Percentiles rank a stretch among this genome's conserved stretches.
These are phyloP conservation scores for Tagetes patula DNA, from an alignment of 129 eudicot species.

Conservation along the genomic window DNA sequence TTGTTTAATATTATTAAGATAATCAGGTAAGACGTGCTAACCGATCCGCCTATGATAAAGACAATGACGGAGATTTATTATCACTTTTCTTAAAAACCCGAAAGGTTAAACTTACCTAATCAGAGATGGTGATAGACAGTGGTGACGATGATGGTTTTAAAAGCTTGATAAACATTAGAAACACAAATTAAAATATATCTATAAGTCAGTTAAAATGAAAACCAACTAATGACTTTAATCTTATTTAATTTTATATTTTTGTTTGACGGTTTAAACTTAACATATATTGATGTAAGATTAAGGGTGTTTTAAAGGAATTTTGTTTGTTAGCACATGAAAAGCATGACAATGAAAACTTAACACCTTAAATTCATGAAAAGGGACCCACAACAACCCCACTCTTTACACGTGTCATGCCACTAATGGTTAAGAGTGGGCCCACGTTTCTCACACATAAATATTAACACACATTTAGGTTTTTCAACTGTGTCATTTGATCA, in stretches of 20 bases:
- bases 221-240: conserved; percentile 1
- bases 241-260: background rate
- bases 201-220: background rate
- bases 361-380: conserved; percentile 41
- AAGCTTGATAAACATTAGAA: background rate
- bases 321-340: conserved; percentile 43
- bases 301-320: conserved; percentile 33
- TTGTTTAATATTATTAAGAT: background rate
- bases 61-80: background rate
- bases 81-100: background rate
- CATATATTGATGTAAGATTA: conserved; percentile 22
- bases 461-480: conserved; percentile 22
- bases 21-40: background rate
- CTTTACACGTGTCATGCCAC: conserved; percentile 33
- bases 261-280: conserved; percentile 25
- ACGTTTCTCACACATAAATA: conserved; percentile 37
- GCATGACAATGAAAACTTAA: conserved; percentile 35
- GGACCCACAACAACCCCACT: conserved; percentile 37
- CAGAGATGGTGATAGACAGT: background rate
- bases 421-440: conserved; percentile 27
- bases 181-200: background rate
- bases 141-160: background rate
- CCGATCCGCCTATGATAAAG: background rate
- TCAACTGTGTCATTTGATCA: conserved; percentile 18
- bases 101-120: background rate